Base-by-base conservation (phyloP, 2,329 filamentous ascomycete genomes). In the Lecanicillium sp. region DNA sequence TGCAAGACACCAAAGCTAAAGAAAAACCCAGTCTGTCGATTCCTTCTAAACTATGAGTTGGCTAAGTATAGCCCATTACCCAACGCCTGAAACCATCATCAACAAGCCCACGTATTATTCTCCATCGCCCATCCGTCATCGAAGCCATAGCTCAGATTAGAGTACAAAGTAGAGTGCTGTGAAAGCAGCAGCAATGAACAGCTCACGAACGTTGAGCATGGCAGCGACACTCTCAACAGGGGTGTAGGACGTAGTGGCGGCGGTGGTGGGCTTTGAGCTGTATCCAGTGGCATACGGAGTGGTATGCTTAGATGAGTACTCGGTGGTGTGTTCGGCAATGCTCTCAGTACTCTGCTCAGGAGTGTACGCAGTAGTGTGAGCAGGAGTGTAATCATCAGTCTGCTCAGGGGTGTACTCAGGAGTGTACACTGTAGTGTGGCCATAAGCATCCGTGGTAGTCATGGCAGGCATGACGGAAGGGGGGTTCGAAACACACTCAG, bases 11-110 rank as follows among this genome's bases (percentile, higher is more conserved):
- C 6, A 12, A 23, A 17, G 15, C 44, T 23, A 20, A 39, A 27
- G 19, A 19, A 35, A 46, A 46, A 46, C 44, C 19, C 44, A 46
- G 26, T 32, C n/a, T n/a, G n/a, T n/a, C n/a, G n/a, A n/a, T 46
- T 33, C 32, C 30, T 46, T 46, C 19, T 39, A 32, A 39, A 26
- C 44, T 20, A n/a, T 33, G 30, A 32, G 14, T 37, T 39, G 35
- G 32, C 44, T 46, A 46, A 32, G 10, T 38, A 38, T 45, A 45
- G 32, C 39, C 26, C 19, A 15, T 24, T 38, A 35, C 26, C 19
- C 44, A 39, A 23, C 32, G 17, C 35, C n/a, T n/a, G n/a, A n/a
- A n/a, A n/a, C n/a, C n/a, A n/a, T 14, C 44, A 32, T 46, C 14
- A 23, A 15, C 19, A n/a, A n/a, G n/a, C n/a, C n/a, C n/a, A n/a